These are phyloP conservation scores for Penicillium steckii DNA, from an alignment of 495 filamentous ascomycete genomes.

Conservation along the genomic window DNA sequence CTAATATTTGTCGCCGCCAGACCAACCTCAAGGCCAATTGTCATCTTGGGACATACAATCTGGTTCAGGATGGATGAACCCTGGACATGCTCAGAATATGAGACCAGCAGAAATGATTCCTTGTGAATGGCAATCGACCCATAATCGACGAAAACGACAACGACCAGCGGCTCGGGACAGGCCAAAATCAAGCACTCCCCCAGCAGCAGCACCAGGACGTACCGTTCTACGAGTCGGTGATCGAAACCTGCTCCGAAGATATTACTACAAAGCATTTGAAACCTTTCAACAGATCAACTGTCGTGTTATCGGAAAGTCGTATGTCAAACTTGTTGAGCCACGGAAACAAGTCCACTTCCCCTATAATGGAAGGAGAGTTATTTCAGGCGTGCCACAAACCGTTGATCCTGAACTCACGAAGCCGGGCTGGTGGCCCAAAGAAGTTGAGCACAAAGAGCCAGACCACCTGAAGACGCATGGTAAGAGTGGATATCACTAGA, in stretches of 20 bases:
- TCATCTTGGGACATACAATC: slow-evolving; percentile 21
- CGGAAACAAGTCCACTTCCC: slow-evolving; percentile 84
- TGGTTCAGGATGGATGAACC: slow-evolving; percentile 21
- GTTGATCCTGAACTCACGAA: slow-evolving; percentile 45
- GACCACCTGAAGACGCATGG: slow-evolving; percentile 75
- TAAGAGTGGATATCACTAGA: slow-evolving; percentile 35
- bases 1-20: neutral
- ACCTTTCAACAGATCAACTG: slow-evolving; percentile 49
- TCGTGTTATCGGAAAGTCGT: slow-evolving; percentile 65
- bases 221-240: slow-evolving; percentile 57
- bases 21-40: slow-evolving; percentile 8
- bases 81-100: slow-evolving; percentile 11
- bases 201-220: slow-evolving; percentile 20
- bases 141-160: slow-evolving; percentile 30
- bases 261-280: slow-evolving; percentile 54
- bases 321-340: slow-evolving; percentile 79
- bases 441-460: slow-evolving; percentile 69
- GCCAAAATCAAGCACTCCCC: slow-evolving; percentile 26
- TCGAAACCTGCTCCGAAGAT: slow-evolving; percentile 53
- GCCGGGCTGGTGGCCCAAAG: slow-evolving; percentile 79
- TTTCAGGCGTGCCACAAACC: slow-evolving; percentile 37
- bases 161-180: slow-evolving; percentile 12
- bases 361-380: slow-evolving; percentile 61
- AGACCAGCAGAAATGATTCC: slow-evolving; percentile 32
- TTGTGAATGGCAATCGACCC: slow-evolving; percentile 36